Evolutionary conservation across 768 basidiomycete genomes (phyloP).

Genomic region (Leccinum aurantiacum): DNA sequence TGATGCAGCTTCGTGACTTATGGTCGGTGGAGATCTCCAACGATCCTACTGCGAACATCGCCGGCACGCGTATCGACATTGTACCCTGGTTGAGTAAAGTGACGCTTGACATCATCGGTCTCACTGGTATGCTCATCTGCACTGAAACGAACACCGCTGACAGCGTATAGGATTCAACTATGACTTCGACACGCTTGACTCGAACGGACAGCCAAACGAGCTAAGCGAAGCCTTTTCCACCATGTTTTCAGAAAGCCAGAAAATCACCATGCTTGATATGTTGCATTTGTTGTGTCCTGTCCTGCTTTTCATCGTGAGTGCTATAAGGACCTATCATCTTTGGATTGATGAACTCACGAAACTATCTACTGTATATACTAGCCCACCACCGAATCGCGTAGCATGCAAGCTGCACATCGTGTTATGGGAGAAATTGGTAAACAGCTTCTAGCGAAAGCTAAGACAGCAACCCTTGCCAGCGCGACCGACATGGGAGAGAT

Average conservation of each 20-base stretch:
- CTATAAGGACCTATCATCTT: neutral
- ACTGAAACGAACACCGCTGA: neutral
- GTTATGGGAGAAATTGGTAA: constrained; percentile 39
- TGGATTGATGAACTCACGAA: neutral
- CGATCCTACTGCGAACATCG: constrained; percentile 21
- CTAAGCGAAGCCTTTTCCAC: constrained; percentile 35
- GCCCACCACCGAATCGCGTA: neutral
- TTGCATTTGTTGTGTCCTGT: constrained; percentile 37
- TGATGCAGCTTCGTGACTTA: constrained; percentile 45
- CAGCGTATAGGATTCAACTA: constrained; percentile 38
- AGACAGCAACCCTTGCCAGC: constrained; percentile 34
- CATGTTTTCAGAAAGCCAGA: constrained; percentile 24
- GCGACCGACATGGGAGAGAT: constrained; percentile 28
- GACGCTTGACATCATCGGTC: constrained; percentile 45
- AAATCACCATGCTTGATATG: constrained; percentile 26
- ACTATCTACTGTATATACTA: neutral
- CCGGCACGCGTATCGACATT: constrained; percentile 29
- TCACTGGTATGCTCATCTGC: constrained; percentile 31
- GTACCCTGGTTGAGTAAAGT: constrained; percentile 34
- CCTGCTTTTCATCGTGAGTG: constrained; percentile 40
- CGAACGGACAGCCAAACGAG: constrained; percentile 27
- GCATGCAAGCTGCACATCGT: neutral
- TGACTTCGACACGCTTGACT: constrained; percentile 34
- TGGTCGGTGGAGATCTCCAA: constrained; percentile 38
- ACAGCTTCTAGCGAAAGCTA: constrained; percentile 49